phyloP scores from a whole-genome alignment of 1,284 basidiomycete species.

The Lignosus rhinocerotis region DNA sequence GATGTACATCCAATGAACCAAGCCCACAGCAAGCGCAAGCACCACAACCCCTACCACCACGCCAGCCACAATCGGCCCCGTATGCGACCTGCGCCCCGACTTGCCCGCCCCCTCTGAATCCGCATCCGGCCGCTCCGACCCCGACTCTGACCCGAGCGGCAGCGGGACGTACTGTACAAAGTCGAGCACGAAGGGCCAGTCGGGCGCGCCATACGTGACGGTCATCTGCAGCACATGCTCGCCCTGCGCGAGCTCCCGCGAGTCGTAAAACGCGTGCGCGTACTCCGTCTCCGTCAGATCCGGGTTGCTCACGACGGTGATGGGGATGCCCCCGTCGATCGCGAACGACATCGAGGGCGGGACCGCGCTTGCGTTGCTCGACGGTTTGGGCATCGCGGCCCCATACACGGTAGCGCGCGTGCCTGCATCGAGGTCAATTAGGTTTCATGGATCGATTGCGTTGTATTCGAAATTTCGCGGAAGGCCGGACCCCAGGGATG shows the following conservation, averaged over 20 bases:
- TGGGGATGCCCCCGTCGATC: conserved; percentile 5
- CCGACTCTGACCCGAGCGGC: not conserved
- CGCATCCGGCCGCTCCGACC: not conserved
- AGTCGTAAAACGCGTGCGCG: conserved; percentile 1
- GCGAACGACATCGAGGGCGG: conserved; percentile 6
- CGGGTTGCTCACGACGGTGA: conserved; percentile 1
- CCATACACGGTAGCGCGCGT: conserved; percentile 5
- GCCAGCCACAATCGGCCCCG: not conserved
- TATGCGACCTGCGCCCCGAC: not conserved
- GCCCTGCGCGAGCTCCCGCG: not conserved
- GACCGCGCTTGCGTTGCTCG: not conserved
- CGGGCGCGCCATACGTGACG: conserved; percentile 2
- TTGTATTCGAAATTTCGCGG: no score
- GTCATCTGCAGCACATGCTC: conserved; percentile 11
- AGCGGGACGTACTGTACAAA: conserved; percentile 8
- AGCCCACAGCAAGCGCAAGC: not conserved
- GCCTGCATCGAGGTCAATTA: not conserved
- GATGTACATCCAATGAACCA: not conserved
- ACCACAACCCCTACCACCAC: not conserved
- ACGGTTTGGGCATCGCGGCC: not conserved
- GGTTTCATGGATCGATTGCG: not conserved
- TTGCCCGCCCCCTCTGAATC: not conserved
- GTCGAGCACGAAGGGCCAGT: conserved; percentile 15
- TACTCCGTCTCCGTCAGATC: not conserved
- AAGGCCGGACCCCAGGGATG: no score